These are phyloP conservation scores for Panicum miliaceum DNA, from an alignment of 176 grass and related monocot genomes.

Conservation along the genomic window DNA sequence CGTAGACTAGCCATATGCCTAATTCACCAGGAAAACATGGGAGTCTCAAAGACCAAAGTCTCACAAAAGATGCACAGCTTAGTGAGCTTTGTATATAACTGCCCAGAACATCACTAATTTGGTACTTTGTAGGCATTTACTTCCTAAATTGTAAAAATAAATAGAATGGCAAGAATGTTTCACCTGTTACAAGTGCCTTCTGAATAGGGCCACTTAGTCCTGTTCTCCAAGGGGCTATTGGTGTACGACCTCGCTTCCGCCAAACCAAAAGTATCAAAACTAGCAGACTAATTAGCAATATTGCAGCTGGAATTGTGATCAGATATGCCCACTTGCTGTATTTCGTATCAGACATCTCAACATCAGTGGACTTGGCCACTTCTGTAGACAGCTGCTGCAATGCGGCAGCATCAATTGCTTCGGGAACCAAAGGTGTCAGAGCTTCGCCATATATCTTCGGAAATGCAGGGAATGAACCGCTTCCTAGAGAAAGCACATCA, in stretches of 20 bases:
- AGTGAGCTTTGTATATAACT: background rate
- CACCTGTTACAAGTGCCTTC: slow-evolving; percentile 88
- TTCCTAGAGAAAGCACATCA: slow-evolving; percentile 63
- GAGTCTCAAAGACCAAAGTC: slow-evolving; percentile 19
- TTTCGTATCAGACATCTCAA: slow-evolving; percentile 38
- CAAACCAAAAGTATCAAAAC: slow-evolving; percentile 52
- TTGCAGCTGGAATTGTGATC: slow-evolving; percentile 48
- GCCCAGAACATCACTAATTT: background rate
- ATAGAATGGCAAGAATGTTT: slow-evolving; percentile 17
- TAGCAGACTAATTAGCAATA: slow-evolving; percentile 56
- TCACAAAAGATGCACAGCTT: slow-evolving; percentile 9
- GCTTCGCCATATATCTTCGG: slow-evolving; percentile 40
- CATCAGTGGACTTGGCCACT: slow-evolving; percentile 46
- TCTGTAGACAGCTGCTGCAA: slow-evolving; percentile 37
- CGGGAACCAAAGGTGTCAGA: slow-evolving; percentile 49
- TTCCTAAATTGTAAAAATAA: slow-evolving; percentile 22
- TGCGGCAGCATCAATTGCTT: slow-evolving; percentile 34
- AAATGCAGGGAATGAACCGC: slow-evolving; percentile 79
- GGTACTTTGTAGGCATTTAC: slow-evolving; percentile 13
- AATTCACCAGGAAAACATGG: background rate
- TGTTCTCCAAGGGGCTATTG: slow-evolving; percentile 79
- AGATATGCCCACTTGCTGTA: slow-evolving; percentile 62
- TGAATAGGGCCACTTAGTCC: slow-evolving; percentile 78
- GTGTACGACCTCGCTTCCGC: slow-evolving; percentile 45
- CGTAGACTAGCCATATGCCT: slow-evolving; percentile 5